Evolutionary conservation across 2,329 filamentous ascomycete species (phyloP).

Genomic region (Capronia coronata): DNA sequence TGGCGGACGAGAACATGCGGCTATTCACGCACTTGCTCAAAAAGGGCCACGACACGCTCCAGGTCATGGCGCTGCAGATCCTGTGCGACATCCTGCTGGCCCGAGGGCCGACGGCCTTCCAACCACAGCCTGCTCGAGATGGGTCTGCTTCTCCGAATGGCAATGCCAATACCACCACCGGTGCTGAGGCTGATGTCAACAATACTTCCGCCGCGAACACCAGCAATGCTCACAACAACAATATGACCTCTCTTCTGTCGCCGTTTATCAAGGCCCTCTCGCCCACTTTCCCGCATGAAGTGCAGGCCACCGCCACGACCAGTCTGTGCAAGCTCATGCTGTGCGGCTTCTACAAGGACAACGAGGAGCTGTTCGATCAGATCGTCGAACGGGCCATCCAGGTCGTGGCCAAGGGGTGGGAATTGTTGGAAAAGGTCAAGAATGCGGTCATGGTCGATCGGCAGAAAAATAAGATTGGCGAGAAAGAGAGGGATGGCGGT

Average conservation of each 20-base stretch:
- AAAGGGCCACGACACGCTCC: slow-evolving; percentile 83
- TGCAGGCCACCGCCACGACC: slow-evolving; percentile 44
- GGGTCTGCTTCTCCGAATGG: background rate
- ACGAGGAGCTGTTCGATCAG: slow-evolving; percentile 50
- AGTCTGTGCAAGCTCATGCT: slow-evolving; percentile 47
- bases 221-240: background rate
- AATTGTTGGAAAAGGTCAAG: slow-evolving; percentile 43
- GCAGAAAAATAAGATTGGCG: slow-evolving; percentile 36
- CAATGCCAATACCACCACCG: slow-evolving; percentile 1
- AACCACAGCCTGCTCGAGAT: background rate
- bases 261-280: slow-evolving; percentile 56
- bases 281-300: slow-evolving; percentile 49
- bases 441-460: slow-evolving; percentile 45
- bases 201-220: slow-evolving; percentile 28
- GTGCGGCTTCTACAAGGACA: slow-evolving; percentile 29
- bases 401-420: slow-evolving; percentile 39
- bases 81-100: slow-evolving; percentile 88
- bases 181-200: background rate
- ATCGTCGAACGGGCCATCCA: slow-evolving; percentile 45
- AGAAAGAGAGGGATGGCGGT: slow-evolving; percentile 4
- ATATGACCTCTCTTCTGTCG: slow-evolving; percentile 53
- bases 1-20: slow-evolving; percentile 84
- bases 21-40: slow-evolving; percentile 94
- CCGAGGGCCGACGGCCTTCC: slow-evolving; percentile 41
- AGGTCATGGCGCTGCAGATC: slow-evolving; percentile 85